phyloP scores from a whole-genome alignment of 768 basidiomycete species.

The Leucosporidium creatinivorum region DNA sequence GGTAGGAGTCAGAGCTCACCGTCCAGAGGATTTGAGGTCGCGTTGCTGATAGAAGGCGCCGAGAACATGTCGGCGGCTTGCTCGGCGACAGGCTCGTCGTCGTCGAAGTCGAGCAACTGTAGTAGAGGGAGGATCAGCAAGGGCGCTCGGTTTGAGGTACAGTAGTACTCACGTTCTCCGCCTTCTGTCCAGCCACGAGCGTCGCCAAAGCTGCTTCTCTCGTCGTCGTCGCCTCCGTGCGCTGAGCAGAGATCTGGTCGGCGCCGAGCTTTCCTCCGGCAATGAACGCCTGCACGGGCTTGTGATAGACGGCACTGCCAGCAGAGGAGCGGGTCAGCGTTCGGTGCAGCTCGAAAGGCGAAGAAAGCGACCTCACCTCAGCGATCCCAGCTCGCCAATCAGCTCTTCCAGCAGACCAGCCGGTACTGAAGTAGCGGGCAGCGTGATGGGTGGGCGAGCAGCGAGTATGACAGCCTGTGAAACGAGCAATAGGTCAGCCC shows the following conservation, averaged over 20 bases:
- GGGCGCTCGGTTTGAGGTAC: too few species aligned
- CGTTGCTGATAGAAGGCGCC: conserved; percentile 11
- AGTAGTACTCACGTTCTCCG: conserved; percentile 58
- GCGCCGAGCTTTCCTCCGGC: conserved; percentile 82
- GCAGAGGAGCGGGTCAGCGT: background rate
- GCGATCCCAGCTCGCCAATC: conserved; percentile 73
- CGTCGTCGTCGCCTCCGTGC: conserved; percentile 50
- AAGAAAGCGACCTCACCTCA: conserved; percentile 55
- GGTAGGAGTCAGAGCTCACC: too few species aligned
- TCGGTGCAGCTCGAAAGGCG: too few species aligned
- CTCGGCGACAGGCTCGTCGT: conserved; percentile 52
- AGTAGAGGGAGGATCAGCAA: too few species aligned
- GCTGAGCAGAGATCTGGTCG: conserved; percentile 64
- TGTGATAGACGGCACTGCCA: conserved; percentile 77
- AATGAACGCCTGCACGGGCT: conserved; percentile 90
- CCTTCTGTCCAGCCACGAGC: conserved; percentile 80
- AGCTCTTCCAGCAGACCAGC: conserved; percentile 84
- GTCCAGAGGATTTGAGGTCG: conserved; percentile 30
- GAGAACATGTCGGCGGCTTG: conserved; percentile 38
- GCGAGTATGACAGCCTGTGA: conserved; percentile 75
- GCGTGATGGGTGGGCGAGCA: conserved; percentile 82
- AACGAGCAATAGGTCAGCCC: background rate
- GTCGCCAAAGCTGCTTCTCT: conserved; percentile 55
- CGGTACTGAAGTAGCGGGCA: conserved; percentile 83
- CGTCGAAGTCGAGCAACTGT: conserved; percentile 78